phyloP scores from a whole-genome alignment of 2,329 filamentous ascomycete genomes.

The Colletotrichum sansevieriae region DNA sequence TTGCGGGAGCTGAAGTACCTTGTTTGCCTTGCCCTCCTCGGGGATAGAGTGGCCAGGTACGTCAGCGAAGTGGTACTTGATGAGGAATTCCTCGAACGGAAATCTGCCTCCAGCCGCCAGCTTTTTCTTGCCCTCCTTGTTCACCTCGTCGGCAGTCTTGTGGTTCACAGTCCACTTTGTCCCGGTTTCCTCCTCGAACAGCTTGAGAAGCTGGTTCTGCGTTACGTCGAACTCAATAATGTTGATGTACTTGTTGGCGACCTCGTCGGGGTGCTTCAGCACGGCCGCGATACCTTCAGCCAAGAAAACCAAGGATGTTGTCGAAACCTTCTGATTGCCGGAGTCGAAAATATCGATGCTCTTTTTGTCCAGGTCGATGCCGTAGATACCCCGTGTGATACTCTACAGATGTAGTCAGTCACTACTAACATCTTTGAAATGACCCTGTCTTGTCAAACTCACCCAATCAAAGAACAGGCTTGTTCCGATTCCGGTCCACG shows the following conservation, averaged over 20 bases:
- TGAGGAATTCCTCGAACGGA: slow-evolving; percentile 33
- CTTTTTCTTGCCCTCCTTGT: slow-evolving; percentile 55
- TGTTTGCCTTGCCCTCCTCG: slow-evolving; percentile 39
- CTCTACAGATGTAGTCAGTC: slow-evolving; percentile 5
- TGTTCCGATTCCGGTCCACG: slow-evolving; percentile 71
- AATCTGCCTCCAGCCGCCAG: slow-evolving; percentile 46
- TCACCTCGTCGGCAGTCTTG: slow-evolving; percentile 50
- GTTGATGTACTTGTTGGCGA: slow-evolving; percentile 69
- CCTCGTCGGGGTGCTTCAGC: slow-evolving; percentile 62
- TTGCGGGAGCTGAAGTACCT: slow-evolving; percentile 37
- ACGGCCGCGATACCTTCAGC: slow-evolving; percentile 57
- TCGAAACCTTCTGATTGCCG: slow-evolving; percentile 29
- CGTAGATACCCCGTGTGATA: slow-evolving; percentile 36
- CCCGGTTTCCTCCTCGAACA: slow-evolving; percentile 65
- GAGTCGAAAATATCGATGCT: slow-evolving; percentile 32
- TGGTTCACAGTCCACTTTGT: slow-evolving; percentile 62
- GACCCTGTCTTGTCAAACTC: slow-evolving; percentile 27
- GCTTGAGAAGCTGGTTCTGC: slow-evolving; percentile 68
- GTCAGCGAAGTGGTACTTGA: slow-evolving; percentile 37
- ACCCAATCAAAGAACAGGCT: slow-evolving; percentile 74
- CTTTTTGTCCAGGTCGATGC: slow-evolving; percentile 28
- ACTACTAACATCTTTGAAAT: neutral
- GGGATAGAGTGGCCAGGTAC: slow-evolving; percentile 24
- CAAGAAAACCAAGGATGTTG: slow-evolving; percentile 30
- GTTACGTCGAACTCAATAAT: slow-evolving; percentile 69